A percentile compares a stretch with the other conserved stretches of the same genome.
Conservation (phyloP, 2,329 filamentous ascomycete genomes). For the Sphaerulina vaccinii region DNA sequence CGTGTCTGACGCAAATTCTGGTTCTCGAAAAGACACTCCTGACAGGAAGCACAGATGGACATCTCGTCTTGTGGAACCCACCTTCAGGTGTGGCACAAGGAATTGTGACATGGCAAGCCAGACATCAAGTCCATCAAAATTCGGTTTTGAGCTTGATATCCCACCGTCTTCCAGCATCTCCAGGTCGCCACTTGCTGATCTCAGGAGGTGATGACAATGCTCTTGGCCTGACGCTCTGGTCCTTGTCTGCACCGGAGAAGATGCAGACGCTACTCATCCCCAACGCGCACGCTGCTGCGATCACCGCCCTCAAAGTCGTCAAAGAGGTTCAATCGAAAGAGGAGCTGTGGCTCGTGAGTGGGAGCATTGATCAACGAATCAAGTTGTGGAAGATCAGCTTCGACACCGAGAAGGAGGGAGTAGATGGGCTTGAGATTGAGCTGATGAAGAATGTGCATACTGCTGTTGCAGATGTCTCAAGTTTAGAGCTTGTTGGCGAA, state of each 20-base stretch:
- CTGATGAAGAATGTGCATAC: slow-evolving; percentile 41
- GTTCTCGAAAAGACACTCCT: too few species aligned
- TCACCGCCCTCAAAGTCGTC: slow-evolving; percentile 57
- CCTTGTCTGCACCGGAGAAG: neutral
- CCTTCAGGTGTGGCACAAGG: neutral
- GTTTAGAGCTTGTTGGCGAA: slow-evolving; percentile 40
- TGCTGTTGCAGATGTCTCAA: slow-evolving; percentile 56
- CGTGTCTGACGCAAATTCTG: slow-evolving; percentile 75
- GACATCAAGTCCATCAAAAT: slow-evolving; percentile 69
- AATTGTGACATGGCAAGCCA: slow-evolving; percentile 37
- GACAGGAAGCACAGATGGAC: slow-evolving; percentile 81
- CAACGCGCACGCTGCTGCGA: slow-evolving; percentile 68
- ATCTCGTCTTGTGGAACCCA: slow-evolving; percentile 60
- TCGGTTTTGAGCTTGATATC: slow-evolving; percentile 63
- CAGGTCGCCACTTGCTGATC: slow-evolving; percentile 54
- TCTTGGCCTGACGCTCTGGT: slow-evolving; percentile 56
- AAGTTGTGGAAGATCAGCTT: slow-evolving; percentile 46
- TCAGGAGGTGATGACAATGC: slow-evolving; percentile 90
- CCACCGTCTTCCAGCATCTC: slow-evolving; percentile 28
- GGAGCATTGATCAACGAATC: slow-evolving; percentile 50
- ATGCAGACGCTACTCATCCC: slow-evolving; percentile 45
- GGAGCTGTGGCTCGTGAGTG: slow-evolving; percentile 27
- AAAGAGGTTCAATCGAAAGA: neutral
- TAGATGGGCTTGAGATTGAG: slow-evolving; percentile 36
- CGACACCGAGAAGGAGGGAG: slow-evolving; percentile 23